A percentile compares a stretch with the other conserved stretches of the same genome.
phyloP scores from a whole-genome alignment of 2,329 filamentous ascomycete genomes.

The Coniella vitis region DNA sequence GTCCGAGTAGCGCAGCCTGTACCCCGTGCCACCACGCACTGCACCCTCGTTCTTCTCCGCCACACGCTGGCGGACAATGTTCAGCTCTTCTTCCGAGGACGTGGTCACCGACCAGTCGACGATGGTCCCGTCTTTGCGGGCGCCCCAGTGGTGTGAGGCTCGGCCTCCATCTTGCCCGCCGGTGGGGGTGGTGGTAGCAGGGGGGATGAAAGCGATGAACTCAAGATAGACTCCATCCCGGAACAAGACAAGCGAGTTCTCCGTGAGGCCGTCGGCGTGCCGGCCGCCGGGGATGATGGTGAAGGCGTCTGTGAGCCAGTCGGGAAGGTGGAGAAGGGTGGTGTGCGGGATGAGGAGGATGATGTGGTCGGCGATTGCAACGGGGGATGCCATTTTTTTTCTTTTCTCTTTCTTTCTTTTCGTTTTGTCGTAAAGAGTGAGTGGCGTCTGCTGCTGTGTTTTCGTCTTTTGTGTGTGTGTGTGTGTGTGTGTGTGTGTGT shows the following conservation, averaged over 20 bases:
- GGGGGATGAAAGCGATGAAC: constrained; percentile 51
- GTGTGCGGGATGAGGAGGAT: constrained; percentile 53
- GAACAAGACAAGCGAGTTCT: constrained; percentile 57
- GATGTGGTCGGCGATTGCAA: constrained; percentile 51
- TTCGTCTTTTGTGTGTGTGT: no score
- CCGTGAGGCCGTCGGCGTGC: constrained; percentile 53
- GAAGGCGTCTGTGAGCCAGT: constrained; percentile 47
- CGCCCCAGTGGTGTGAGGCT: constrained; percentile 52
- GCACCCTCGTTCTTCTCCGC: constrained; percentile 5
- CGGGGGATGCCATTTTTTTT: background rate
- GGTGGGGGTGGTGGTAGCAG: constrained; percentile 16
- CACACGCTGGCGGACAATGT: constrained; percentile 30
- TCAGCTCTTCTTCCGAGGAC: constrained; percentile 28
- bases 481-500: no score
- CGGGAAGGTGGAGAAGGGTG: constrained; percentile 39
- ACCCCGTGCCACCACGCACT: constrained; percentile 31
- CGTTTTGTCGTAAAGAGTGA: no score
- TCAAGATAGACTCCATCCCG: constrained; percentile 61
- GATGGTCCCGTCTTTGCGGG: constrained; percentile 38
- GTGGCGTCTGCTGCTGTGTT: no score
- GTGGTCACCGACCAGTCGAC: constrained; percentile 57
- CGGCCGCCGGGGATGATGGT: constrained; percentile 52
- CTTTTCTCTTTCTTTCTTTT: no score
- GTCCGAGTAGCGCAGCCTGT: constrained; percentile 27
- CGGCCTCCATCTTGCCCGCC: constrained; percentile 33